Evolutionary conservation across 768 basidiomycete species (phyloP).

Genomic region (Crassisporium funariophilum): DNA sequence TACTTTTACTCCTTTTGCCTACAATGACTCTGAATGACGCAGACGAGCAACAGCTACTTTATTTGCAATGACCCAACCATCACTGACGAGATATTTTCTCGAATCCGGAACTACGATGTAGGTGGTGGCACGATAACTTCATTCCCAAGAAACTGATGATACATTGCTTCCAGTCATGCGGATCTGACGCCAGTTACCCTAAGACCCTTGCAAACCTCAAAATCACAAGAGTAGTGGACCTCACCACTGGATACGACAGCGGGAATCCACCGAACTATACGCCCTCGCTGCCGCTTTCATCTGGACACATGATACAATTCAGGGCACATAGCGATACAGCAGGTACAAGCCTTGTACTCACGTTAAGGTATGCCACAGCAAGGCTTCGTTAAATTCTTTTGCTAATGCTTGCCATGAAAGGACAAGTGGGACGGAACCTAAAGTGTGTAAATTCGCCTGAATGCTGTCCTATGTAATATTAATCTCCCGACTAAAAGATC

Average conservation of each 20-base stretch:
- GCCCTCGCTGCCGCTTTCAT: conserved; percentile 69
- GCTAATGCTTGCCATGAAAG: conserved; percentile 33
- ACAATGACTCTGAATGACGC: conserved; percentile 3
- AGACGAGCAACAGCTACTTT: conserved; percentile 87
- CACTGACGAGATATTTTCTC: conserved; percentile 68
- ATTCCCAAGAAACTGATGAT: not conserved
- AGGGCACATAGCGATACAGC: conserved; percentile 46
- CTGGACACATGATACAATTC: conserved; percentile 87
- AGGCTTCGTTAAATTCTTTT: not conserved
- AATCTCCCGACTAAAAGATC: conserved; percentile 47
- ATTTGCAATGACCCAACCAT: conserved; percentile 67
- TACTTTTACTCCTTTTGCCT: not conserved
- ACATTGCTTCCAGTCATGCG: conserved; percentile 5
- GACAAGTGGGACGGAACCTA: conserved; percentile 90
- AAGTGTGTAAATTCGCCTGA: conserved; percentile 50
- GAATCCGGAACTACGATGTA: conserved; percentile 60
- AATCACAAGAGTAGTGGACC: conserved; percentile 68
- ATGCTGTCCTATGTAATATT: not conserved
- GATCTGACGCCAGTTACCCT: conserved; percentile 47
- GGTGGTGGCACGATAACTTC: conserved; percentile 5
- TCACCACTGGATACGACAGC: conserved; percentile 80
- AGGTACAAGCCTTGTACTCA: conserved; percentile 61
- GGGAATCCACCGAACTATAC: conserved; percentile 65
- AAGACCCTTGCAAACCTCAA: conserved; percentile 57
- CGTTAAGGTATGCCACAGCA: conserved; percentile 54